Base-by-base conservation (phyloP, 2,329 filamentous ascomycete species). In the Nemania bipapillata region DNA sequence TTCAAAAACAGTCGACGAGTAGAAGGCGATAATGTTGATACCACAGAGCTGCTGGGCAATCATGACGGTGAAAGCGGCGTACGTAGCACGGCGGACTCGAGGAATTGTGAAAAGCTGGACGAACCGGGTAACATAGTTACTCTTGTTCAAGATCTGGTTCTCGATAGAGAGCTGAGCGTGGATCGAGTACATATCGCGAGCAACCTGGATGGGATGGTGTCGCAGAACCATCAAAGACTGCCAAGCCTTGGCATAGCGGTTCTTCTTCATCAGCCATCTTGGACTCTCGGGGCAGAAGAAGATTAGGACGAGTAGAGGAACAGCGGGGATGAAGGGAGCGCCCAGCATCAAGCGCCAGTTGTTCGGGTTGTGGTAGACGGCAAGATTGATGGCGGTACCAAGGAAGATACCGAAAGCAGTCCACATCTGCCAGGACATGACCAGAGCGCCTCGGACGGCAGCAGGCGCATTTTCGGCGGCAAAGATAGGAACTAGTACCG, bases 391-490 rank as follows among this genome's bases (percentile, higher is more conserved):
- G 58, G 84, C 86, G 59, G 86, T 90, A 32, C 89, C 89, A 17
- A 89, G 79, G 72, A 88, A 85, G 70, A 89, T 89, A 53, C 87
- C 87, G 74, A 89, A 84, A 8, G 81, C 81, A 2, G 85, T 89
- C 87, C 89, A 91, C 79, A 91, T 82, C 80, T 94, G 90, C 92
- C 92, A 95, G 70, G 89, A 90, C 92, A 95, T 95, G 70, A 94
- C 91, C 20, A 96, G 83, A 7, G 90, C 91, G 71, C 91, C 91
- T 76, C 91, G 87, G 63, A 93, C 90, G 1, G 84, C 79, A 1
- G 91, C 89, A 0, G 91, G 91, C 0, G 89, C 87, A 65, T 88
- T 92, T 78, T 94, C 92, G 1, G 92, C 91, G 0, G 91, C 89
- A 74, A 92, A 94, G 30, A 94, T 89, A 0, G 92, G 92, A 1